A percentile compares a stretch with the other conserved stretches of the same genome.
Conservation (phyloP, 2,329 filamentous ascomycete species). For the Cytospora chrysosperma region DNA sequence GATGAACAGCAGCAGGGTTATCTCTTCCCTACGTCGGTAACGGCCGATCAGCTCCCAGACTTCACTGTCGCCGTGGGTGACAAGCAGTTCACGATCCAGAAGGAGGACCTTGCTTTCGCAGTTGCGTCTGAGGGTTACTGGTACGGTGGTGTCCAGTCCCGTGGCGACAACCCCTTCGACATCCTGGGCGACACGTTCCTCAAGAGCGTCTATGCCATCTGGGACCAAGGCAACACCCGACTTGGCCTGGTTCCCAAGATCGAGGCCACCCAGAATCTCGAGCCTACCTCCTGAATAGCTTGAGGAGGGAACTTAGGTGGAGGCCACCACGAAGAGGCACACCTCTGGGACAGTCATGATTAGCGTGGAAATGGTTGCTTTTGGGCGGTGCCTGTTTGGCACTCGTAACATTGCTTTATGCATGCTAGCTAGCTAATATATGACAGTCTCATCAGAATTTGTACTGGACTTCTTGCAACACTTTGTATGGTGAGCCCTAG, state of each 20-base stretch:
- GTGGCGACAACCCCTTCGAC: constrained; percentile 58
- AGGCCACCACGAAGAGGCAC: neutral
- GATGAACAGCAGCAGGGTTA: constrained; percentile 60
- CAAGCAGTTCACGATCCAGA: constrained; percentile 58
- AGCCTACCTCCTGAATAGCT: constrained; percentile 15
- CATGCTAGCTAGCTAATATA: constrained; percentile 6
- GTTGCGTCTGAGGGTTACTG: constrained; percentile 47
- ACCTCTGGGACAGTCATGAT: neutral
- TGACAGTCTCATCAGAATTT: neutral
- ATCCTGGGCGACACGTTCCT: constrained; percentile 64
- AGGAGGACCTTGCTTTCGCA: constrained; percentile 32
- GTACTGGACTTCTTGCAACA: no score
- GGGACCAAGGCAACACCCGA: constrained; percentile 59
- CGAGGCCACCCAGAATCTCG: constrained; percentile 37
- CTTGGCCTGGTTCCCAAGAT: constrained; percentile 60
- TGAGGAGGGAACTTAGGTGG: no score
- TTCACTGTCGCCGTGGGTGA: constrained; percentile 64
- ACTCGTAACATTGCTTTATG: neutral
- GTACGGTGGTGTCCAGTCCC: constrained; percentile 66
- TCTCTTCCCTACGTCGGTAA: constrained; percentile 56
- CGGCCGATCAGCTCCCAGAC: constrained; percentile 53
- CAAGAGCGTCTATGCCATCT: constrained; percentile 66
- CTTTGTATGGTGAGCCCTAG: neutral
- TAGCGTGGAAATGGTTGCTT: neutral
- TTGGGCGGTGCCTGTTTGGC: neutral